A percentile compares a stretch with the other conserved stretches of the same genome.
Conservation (phyloP, 2,329 filamentous ascomycete genomes). For the Cucurbitaria berberidis region DNA sequence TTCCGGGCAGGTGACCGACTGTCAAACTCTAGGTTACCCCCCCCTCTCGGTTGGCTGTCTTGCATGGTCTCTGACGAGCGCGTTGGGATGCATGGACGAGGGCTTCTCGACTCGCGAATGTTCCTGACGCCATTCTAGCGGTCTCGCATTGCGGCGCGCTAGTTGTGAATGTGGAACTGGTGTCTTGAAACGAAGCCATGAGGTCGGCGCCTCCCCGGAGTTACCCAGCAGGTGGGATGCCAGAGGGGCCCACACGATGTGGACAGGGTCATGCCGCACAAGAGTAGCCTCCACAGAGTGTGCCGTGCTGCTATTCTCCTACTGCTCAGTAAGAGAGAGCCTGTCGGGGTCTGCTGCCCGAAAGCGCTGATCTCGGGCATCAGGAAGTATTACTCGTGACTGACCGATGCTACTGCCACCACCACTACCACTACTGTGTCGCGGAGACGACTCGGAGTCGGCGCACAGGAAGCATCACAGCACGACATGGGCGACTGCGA, state of each 20-base stretch:
- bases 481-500: not conserved
- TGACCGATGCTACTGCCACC: too few species aligned
- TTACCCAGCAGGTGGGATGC: slow-evolving; percentile 12
- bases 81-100: slow-evolving; percentile 6
- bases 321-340: slow-evolving; percentile 1
- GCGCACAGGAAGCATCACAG: slow-evolving; percentile 3
- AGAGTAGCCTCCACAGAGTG: slow-evolving; percentile 6
- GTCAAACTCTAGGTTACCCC: slow-evolving; percentile 14
- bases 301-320: slow-evolving; percentile 5
- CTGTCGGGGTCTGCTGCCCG: slow-evolving; percentile 16
- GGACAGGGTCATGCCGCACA: slow-evolving; percentile 15
- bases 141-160: slow-evolving; percentile 29
- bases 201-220: slow-evolving; percentile 17
- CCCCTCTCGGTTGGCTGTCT: slow-evolving; percentile 14
- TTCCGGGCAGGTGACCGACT: slow-evolving; percentile 25
- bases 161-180: slow-evolving; percentile 11
- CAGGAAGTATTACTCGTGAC: too few species aligned
- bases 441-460: too few species aligned
- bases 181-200: slow-evolving; percentile 12
- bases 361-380: slow-evolving; percentile 35
- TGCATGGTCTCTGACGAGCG: slow-evolving; percentile 14
- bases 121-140: slow-evolving; percentile 32
- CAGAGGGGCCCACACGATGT: slow-evolving; percentile 21
- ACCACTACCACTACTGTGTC: too few species aligned
- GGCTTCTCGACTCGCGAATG: slow-evolving; percentile 17